These are phyloP conservation scores for Hibiscus tridactylites DNA, from an alignment of 345 rosid genomes.

Conservation along the genomic window DNA sequence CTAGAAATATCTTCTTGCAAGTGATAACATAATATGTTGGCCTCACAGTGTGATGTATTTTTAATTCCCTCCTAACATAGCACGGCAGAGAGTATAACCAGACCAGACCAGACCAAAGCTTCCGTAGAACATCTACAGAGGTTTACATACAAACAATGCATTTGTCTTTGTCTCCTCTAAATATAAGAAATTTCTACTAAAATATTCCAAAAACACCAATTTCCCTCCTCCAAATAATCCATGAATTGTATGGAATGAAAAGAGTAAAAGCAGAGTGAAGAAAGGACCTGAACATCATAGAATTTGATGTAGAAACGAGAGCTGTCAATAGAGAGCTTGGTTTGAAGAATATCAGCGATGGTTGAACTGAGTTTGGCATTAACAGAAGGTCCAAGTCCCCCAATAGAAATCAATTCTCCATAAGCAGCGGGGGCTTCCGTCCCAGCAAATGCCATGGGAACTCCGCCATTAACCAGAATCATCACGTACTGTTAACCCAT, in stretches of 20 bases:
- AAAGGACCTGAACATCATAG: slow-evolving; percentile 60
- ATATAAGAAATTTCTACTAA: neutral
- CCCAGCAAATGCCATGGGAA: slow-evolving; percentile 82
- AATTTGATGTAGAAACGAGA: slow-evolving; percentile 88
- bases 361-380: slow-evolving; percentile 74
- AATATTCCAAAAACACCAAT: no score
- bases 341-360: slow-evolving; percentile 69
- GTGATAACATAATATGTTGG: no score
- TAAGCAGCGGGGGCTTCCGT: slow-evolving; percentile 86
- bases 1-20: no score
- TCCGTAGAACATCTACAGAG: no score
- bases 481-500: slow-evolving; percentile 62
- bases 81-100: no score
- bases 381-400: slow-evolving; percentile 67
- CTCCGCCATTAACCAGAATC: slow-evolving; percentile 76
- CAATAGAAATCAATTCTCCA: slow-evolving; percentile 79
- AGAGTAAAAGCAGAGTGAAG: neutral
- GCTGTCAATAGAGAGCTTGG: slow-evolving; percentile 71
- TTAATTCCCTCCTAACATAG: no score
- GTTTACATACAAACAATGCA: neutral
- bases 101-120: no score
- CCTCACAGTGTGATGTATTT: no score
- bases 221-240: neutral
- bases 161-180: neutral
- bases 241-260: neutral